Conservation (phyloP, 441 rosid species). For the Syzygium syzygioides region DNA sequence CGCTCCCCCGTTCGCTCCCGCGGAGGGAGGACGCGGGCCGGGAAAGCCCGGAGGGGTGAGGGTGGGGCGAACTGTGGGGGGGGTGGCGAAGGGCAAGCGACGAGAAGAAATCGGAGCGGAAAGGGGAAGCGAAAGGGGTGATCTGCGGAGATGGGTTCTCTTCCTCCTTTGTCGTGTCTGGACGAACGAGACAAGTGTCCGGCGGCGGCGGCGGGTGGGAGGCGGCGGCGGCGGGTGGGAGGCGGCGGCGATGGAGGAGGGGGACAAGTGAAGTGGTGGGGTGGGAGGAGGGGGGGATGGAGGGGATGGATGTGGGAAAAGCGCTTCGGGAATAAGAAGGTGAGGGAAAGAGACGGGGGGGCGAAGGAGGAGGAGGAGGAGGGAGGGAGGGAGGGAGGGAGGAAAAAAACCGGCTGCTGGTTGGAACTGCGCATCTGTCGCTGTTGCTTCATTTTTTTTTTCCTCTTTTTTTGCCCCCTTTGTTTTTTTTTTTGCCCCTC, state of each 20-base stretch:
- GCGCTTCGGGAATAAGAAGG: not conserved
- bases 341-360: not conserved
- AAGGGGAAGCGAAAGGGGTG: not conserved
- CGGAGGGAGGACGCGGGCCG: not conserved
- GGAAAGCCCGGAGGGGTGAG: not conserved
- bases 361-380: not conserved
- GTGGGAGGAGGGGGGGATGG: not conserved
- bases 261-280: not conserved
- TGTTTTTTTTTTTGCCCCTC: too few relatives aligned
- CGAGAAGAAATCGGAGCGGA: not conserved
- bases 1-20: not conserved
- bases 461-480: fast-evolving
- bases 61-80: not conserved
- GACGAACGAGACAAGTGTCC: not conserved
- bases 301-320: not conserved
- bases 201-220: not conserved
- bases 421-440: not conserved
- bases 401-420: not conserved
- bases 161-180: not conserved
- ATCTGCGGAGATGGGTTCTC: not conserved
- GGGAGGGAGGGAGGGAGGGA: not conserved
- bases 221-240: not conserved
- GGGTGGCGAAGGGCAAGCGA: not conserved
- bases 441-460: not conserved
- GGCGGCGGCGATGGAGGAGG: not conserved